Conservation (phyloP, 2,329 filamentous ascomycete genomes). For the Malbranchea cinnamomea region DNA sequence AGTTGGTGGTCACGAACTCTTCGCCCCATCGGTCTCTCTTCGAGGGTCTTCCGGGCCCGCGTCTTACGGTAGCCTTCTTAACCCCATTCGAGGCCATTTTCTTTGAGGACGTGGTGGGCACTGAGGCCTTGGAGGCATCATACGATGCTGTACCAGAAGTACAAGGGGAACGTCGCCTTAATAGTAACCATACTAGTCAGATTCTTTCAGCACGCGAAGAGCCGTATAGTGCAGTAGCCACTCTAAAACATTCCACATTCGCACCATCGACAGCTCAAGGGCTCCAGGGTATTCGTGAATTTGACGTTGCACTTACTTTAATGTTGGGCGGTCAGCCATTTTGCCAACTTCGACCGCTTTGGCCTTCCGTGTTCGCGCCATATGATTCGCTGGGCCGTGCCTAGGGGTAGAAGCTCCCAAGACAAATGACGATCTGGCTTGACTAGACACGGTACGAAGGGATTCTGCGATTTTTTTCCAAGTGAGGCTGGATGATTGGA, state of each 20-base stretch:
- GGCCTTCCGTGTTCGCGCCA: slow-evolving; percentile 14
- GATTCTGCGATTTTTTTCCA: no score
- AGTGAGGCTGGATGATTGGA: no score
- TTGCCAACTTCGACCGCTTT: slow-evolving; percentile 9
- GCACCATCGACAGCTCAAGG: no score
- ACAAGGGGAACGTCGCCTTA: no score
- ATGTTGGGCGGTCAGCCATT: no score
- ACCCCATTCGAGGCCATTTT: slow-evolving; percentile 9
- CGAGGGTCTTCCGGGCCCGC: slow-evolving; percentile 18
- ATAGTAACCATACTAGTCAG: slow-evolving; percentile 9
- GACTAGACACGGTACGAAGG: no score
- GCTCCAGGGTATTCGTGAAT: no score
- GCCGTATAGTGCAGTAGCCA: no score
- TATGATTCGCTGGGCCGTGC: slow-evolving; percentile 13
- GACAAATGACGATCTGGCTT: slow-evolving; percentile 6
- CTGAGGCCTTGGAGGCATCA: slow-evolving; percentile 13
- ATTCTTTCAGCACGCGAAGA: no score
- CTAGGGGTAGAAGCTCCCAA: slow-evolving; percentile 2
- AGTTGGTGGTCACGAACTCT: slow-evolving; percentile 24
- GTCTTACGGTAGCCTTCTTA: slow-evolving; percentile 16
- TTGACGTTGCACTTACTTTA: no score
- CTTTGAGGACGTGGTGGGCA: slow-evolving; percentile 3
- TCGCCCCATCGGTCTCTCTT: slow-evolving; percentile 25
- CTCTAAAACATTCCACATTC: no score
- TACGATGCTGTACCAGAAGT: slow-evolving; percentile 16